phyloP scores from a whole-genome alignment of 192 early-diverging fungal genomes.

The Gamsiella multidivaricata region DNA sequence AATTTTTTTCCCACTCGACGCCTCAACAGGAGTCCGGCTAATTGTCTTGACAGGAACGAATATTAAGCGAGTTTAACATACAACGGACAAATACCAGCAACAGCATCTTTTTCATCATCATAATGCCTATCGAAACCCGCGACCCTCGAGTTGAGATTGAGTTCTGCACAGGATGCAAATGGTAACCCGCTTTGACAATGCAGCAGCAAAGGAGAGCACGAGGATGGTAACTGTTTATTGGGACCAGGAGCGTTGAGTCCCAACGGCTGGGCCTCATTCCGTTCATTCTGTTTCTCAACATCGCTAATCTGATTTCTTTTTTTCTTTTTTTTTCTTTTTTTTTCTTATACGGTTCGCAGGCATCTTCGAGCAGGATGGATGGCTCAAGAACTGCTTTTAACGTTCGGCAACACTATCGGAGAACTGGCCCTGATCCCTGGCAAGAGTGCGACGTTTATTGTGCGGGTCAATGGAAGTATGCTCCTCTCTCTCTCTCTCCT shows the following conservation, averaged over 20 bases:
- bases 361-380: constrained; percentile 68
- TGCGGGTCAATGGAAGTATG: constrained; percentile 63
- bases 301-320: neutral
- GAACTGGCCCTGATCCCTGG: constrained; percentile 76
- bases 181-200: constrained; percentile 18
- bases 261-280: neutral
- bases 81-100: neutral
- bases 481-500: neutral
- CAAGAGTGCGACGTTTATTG: constrained; percentile 59
- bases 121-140: constrained; percentile 34
- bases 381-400: constrained; percentile 76
- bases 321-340: neutral
- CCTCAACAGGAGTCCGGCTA: no score
- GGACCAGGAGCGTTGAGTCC: no score
- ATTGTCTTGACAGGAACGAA: no score
- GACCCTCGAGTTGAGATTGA: constrained; percentile 57
- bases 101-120: neutral
- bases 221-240: neutral
- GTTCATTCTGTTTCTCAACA: neutral
- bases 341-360: constrained; percentile 23
- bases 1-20: neutral
- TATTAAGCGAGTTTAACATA: neutral
- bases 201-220: neutral
- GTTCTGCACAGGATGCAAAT: constrained; percentile 57
- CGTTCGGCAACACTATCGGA: constrained; percentile 70